These are phyloP conservation scores for Colletotrichum sp. DNA, from an alignment of 2,329 filamentous ascomycete species.

Conservation along the genomic window DNA sequence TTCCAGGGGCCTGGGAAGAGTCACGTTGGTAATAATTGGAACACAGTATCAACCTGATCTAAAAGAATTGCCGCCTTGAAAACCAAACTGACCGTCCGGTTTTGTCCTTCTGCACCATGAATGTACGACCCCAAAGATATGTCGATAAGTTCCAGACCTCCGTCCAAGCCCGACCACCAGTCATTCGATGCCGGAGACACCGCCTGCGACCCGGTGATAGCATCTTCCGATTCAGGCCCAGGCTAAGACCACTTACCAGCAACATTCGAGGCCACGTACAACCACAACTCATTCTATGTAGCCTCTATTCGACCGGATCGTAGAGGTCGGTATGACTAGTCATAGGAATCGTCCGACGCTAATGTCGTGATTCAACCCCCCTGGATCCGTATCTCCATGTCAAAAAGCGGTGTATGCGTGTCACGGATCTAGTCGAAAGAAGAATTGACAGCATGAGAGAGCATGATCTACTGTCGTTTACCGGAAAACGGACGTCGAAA, in stretches of 20 bases:
- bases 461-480: not conserved
- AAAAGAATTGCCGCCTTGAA: no score
- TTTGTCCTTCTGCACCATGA: not conserved
- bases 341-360: not conserved
- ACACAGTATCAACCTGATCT: not conserved
- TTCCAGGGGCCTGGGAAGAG: not conserved
- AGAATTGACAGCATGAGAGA: not conserved
- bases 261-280: not conserved
- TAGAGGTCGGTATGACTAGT: not conserved
- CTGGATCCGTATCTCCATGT: not conserved
- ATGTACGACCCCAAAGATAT: not conserved
- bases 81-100: not conserved
- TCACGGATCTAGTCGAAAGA: not conserved
- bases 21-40: not conserved
- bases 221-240: not conserved
- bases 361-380: not conserved
- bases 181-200: not conserved
- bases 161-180: not conserved
- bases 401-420: not conserved
- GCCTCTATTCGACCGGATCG: not conserved
- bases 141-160: not conserved
- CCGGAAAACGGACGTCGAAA: not conserved
- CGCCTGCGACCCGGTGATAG: not conserved
- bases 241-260: not conserved
- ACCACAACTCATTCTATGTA: not conserved